A percentile compares a stretch with the other conserved stretches of the same genome.
Conservation (phyloP, 345 rosid genomes). For the Mercurialis annua region DNA sequence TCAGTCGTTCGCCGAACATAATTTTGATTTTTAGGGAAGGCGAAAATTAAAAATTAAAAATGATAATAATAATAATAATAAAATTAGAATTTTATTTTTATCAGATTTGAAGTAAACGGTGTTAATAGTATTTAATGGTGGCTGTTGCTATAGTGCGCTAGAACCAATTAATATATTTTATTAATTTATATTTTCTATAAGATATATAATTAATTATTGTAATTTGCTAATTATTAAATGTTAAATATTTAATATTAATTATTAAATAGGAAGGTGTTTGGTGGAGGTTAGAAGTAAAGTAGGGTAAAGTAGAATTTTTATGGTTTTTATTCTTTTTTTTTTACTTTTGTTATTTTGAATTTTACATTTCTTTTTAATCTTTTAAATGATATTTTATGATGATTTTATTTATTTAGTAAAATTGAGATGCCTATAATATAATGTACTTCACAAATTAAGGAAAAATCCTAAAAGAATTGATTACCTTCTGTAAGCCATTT, state of each 20-base stretch:
- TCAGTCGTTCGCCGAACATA: conserved; percentile 54
- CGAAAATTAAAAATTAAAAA: no score
- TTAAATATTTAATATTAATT: neutral
- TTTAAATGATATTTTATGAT: no score
- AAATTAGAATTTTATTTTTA: conserved; percentile 43
- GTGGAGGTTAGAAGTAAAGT: conserved; percentile 6
- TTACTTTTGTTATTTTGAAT: neutral
- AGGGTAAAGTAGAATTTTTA: neutral
- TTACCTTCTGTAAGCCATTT: no score
- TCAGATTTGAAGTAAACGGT: conserved; percentile 34
- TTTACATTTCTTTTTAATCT: neutral
- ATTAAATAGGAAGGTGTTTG: conserved; percentile 1
- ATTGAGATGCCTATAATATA: no score
- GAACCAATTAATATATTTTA: conserved; percentile 24
- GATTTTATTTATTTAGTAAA: no score
- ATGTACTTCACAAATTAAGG: no score
- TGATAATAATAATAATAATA: conserved; percentile 30
- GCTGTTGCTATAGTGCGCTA: conserved; percentile 24
- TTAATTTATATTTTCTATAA: neutral
- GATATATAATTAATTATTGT: neutral
- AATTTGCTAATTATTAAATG: neutral
- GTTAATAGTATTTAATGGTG: conserved; percentile 49
- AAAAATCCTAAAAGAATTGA: no score
- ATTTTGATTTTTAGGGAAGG: neutral
- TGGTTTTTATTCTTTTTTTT: neutral